These are phyloP conservation scores for Rhodotorula diobovata DNA, from an alignment of 768 basidiomycete genomes.

Conservation along the genomic window DNA sequence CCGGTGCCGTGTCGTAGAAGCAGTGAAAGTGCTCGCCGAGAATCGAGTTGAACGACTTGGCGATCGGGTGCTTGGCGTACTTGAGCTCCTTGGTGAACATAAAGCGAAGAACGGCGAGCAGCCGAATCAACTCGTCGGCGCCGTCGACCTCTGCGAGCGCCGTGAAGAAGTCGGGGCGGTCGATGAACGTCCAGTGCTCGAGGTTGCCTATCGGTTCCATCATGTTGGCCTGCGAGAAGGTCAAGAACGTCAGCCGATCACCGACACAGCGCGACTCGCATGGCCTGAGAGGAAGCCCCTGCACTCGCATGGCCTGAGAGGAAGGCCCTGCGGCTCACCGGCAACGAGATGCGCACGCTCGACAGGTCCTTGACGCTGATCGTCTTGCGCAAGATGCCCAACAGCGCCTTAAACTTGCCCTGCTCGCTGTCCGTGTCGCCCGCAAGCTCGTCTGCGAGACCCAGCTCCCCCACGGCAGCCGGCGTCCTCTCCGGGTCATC, in stretches of 20 bases:
- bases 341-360: conserved; percentile 35
- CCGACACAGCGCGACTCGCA: no score
- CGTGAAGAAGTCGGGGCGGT: conserved; percentile 41
- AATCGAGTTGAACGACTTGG: conserved; percentile 57
- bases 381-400: conserved; percentile 39
- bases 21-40: conserved; percentile 51
- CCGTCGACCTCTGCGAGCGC: conserved; percentile 35
- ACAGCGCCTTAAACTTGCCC: conserved; percentile 16
- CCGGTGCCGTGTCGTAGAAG: conserved; percentile 47
- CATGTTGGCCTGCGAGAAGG: conserved; percentile 7
- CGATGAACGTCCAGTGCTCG: conserved; percentile 39
- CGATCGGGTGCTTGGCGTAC: conserved; percentile 53
- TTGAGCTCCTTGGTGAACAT: conserved; percentile 35
- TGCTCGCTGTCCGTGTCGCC: conserved; percentile 3
- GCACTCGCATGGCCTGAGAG: no score
- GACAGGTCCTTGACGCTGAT: conserved; percentile 42
- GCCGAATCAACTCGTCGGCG: conserved; percentile 63
- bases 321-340: background rate
- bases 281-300: background rate
- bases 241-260: background rate
- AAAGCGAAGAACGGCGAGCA: conserved; percentile 76
- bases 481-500: background rate
- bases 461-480: background rate
- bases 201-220: conserved; percentile 40
- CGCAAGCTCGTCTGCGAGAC: background rate